phyloP scores from a whole-genome alignment of 306 rosid species.

The Fagus crenata region DNA sequence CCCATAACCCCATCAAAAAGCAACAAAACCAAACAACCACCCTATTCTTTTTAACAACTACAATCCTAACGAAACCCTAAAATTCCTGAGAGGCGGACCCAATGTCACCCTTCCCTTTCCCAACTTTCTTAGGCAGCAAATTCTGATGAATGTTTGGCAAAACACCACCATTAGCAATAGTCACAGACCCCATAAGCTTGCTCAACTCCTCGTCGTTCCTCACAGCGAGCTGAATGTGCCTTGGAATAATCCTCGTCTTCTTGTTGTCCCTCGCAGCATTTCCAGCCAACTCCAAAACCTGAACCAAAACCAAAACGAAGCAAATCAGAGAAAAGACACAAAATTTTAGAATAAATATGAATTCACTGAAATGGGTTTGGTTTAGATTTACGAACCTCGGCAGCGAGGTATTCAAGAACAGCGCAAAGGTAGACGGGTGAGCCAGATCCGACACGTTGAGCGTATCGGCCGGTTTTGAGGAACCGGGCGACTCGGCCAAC shows the following conservation, averaged over 20 bases:
- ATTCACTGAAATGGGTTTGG: too few species aligned
- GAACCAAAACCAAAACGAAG: not conserved
- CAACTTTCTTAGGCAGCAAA: slow-evolving; percentile 66
- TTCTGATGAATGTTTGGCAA: slow-evolving; percentile 70
- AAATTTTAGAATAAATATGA: not conserved
- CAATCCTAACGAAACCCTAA: slow-evolving; percentile 27
- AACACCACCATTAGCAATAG: slow-evolving; percentile 78
- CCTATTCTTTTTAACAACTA: too few species aligned
- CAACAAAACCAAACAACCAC: not conserved
- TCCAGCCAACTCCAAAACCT: slow-evolving; percentile 85
- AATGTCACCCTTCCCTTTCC: slow-evolving; percentile 76
- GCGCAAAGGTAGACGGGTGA: slow-evolving; percentile 85
- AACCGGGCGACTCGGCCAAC: slow-evolving; percentile 80
- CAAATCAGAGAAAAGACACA: not conserved
- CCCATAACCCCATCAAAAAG: slow-evolving; percentile 30
- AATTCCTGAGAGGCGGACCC: slow-evolving; percentile 87
- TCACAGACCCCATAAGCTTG: slow-evolving; percentile 74
- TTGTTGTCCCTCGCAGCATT: slow-evolving; percentile 92
- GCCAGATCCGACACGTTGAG: slow-evolving; percentile 76
- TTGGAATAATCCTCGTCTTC: slow-evolving; percentile 84
- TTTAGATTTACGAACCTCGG: slow-evolving; percentile 50
- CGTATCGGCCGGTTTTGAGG: slow-evolving; percentile 69
- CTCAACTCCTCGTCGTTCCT: slow-evolving; percentile 85
- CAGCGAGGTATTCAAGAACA: slow-evolving; percentile 83
- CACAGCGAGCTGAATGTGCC: slow-evolving; percentile 89